A percentile compares a stretch with the other conserved stretches of the same genome.
Conservation (phyloP, 2,329 filamentous ascomycete genomes). For the Elsinoe batatas region DNA sequence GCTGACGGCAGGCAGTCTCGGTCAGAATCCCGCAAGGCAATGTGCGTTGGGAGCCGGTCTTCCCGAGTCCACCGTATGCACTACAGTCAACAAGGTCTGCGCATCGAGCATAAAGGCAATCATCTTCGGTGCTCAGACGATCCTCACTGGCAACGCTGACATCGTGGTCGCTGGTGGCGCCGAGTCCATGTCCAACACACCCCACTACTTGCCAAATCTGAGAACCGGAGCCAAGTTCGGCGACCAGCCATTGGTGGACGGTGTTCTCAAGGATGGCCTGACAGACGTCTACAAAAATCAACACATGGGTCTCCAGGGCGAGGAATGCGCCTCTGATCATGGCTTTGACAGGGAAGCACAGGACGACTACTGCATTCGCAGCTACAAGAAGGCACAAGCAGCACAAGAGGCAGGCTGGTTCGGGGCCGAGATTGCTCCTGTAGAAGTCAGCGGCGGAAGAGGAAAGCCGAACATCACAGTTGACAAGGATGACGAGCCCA, state of each 20-base stretch:
- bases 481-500: slow-evolving; percentile 86
- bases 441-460: slow-evolving; percentile 78
- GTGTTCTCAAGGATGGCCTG: slow-evolving; percentile 86
- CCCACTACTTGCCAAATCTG: slow-evolving; percentile 85
- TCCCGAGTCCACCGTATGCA: slow-evolving; percentile 66
- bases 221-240: slow-evolving; percentile 90
- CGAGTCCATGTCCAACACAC: slow-evolving; percentile 97
- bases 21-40: slow-evolving; percentile 93
- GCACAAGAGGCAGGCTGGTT: slow-evolving; percentile 76
- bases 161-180: slow-evolving; percentile 89
- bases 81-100: slow-evolving; percentile 98
- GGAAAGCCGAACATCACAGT: slow-evolving; percentile 79
- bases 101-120: slow-evolving; percentile 91
- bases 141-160: slow-evolving; percentile 89
- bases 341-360: slow-evolving; percentile 72
- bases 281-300: slow-evolving; percentile 93
- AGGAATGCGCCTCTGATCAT: slow-evolving; percentile 85
- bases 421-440: slow-evolving; percentile 73
- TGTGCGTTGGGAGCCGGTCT: slow-evolving; percentile 86
- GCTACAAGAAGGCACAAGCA: slow-evolving; percentile 86
- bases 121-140: slow-evolving; percentile 89
- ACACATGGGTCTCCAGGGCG: slow-evolving; percentile 88
- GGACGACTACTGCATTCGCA: slow-evolving; percentile 91
- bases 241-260: slow-evolving; percentile 79
- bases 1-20: slow-evolving; percentile 52